A percentile compares a stretch with the other conserved stretches of the same genome.
phyloP scores from a whole-genome alignment of 352 stramenopile genomes.

The Nothophytophthora sp. region DNA sequence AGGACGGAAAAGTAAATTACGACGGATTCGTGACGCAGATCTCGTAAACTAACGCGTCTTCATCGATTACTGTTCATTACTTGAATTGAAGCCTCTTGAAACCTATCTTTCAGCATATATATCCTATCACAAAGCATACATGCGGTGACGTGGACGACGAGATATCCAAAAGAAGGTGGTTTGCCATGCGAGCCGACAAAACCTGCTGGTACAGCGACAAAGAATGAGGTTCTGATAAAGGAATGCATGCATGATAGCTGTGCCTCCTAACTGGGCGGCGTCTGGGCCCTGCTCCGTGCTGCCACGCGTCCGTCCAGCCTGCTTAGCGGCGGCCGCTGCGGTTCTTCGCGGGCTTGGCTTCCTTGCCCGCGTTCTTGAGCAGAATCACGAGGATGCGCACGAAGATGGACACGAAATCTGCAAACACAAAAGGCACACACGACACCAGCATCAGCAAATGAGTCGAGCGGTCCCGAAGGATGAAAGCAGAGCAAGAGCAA shows the following conservation, averaged over 20 bases:
- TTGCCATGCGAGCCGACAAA: too few relatives aligned
- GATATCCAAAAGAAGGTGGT: neutral
- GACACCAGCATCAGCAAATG: neutral
- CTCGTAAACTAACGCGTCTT: too few relatives aligned
- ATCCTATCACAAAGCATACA: conserved; percentile 21
- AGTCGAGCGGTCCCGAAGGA: neutral
- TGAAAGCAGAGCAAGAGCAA: neutral
- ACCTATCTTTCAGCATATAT: conserved; percentile 2
- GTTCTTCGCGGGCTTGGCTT: conserved; percentile 32
- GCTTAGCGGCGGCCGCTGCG: conserved; percentile 35
- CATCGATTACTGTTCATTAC: too few relatives aligned
- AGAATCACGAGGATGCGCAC: conserved; percentile 86
- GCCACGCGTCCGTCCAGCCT: too few relatives aligned
- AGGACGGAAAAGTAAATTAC: too few relatives aligned
- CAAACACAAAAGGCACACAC: conserved; percentile 1
- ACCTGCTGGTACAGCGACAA: too few relatives aligned
- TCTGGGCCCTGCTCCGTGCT: too few relatives aligned
- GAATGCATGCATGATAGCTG: conserved; percentile 18
- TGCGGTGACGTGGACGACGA: conserved; percentile 18
- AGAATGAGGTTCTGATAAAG: conserved; percentile 6
- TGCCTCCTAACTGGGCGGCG: too few relatives aligned
- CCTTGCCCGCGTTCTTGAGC: conserved; percentile 67
- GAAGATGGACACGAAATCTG: conserved; percentile 89
- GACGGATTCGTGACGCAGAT: too few relatives aligned
- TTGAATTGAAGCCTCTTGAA: neutral